Evolutionary conservation across 2,329 filamentous ascomycete species (phyloP).

Genomic region (Didymella glomerata): DNA sequence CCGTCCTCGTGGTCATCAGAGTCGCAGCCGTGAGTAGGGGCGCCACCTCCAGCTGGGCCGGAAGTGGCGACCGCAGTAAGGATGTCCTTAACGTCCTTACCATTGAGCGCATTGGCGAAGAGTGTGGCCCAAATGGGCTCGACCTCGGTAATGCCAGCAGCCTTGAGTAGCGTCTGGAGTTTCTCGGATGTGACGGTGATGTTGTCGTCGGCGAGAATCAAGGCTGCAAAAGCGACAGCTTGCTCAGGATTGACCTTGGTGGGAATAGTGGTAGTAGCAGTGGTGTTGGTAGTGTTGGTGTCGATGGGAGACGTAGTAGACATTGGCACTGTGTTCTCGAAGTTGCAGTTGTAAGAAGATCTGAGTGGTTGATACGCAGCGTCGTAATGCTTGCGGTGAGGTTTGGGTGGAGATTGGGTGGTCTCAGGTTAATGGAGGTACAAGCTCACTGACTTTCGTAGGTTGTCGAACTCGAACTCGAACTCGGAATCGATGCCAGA

Average conservation of each 20-base stretch:
- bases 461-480: not conserved
- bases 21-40: not conserved
- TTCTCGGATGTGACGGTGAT: conserved; percentile 98
- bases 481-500: conserved; percentile 3
- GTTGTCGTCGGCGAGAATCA: conserved; percentile 98
- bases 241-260: conserved; percentile 31
- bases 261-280: not conserved
- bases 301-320: conserved; percentile 3
- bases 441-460: not conserved
- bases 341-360: too few relatives aligned
- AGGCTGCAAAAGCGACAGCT: conserved; percentile 94
- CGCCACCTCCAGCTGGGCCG: conserved; percentile 47
- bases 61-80: conserved; percentile 74
- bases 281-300: not conserved
- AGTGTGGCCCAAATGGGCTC: conserved; percentile 98
- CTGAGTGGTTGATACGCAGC: not conserved
- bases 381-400: not conserved
- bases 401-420: not conserved
- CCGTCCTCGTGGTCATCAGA: conserved; percentile 5
- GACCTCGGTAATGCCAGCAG: conserved; percentile 83
- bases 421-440: not conserved
- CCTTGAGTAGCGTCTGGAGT: conserved; percentile 87
- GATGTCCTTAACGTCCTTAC: conserved; percentile 88
- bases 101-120: conserved; percentile 95
- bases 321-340: conserved; percentile 7